Evolutionary conservation across 768 basidiomycete genomes (phyloP), one percentile per base, ranked within the genome.

Genomic region (Hericium coralloides): DNA sequence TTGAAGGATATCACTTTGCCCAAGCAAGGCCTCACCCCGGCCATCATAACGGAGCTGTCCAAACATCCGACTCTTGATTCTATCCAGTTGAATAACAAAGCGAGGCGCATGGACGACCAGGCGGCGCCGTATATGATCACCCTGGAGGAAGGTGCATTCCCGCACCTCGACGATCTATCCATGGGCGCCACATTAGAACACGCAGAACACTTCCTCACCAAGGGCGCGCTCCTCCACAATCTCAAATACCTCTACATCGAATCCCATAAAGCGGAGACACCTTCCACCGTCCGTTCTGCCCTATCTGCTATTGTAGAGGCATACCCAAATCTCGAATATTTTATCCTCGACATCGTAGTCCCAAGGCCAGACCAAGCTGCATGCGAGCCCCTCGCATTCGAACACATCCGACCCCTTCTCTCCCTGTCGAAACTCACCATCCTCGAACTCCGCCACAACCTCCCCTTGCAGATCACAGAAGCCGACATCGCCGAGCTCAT

Each of bases 381-480:
- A 31, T 55, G 56, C 55, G 47, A 58, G 39, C 36, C 52, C 14
- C 25, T 62, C 23, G 52, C 38, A 8, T 39, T 38, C 25, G 60
- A 56, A 38, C 53, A 57, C 31, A 17, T 62, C 31, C 48, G 23
- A 12, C 56, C 61, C n/a, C 41, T 60, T 51, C 54, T 62, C 41
- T 60, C 61, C 7, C 56, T 62, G 39, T 43, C 37, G 26, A 53
- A 53, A 22, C 61, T 62, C 39, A n/a, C 20, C 31, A 51, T 22
- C 38, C 61, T 62, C 4, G 61, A 62, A 36, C 38, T 62, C 45
- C 59, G 59, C n/a, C 61, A 62, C 51, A 62, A 61, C 18, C 36
- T 58, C 25, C 61, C 61, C 50, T 50, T 62, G 20, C 39, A 55
- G 20, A 45, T 62, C 59, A 60, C 59, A 53, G 59, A 60, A 22